Evolutionary conservation across 257 asterid species (phyloP), one percentile per base, ranked within the genome.

Genomic region (Ilex aquifolium): DNA sequence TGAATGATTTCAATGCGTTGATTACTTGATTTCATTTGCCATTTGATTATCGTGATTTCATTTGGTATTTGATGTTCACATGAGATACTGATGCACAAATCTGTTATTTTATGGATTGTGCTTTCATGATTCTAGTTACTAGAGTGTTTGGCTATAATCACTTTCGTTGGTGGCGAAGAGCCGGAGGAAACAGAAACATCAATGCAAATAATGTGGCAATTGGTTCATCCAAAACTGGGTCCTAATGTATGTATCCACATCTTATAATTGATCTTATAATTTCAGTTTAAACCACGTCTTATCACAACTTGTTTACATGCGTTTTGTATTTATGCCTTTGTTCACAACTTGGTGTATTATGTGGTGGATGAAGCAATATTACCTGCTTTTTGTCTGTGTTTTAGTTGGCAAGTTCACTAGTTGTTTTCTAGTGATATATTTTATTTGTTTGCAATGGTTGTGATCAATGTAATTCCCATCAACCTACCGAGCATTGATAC

Each of bases 81-180:
- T 6, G 5, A 36, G 56, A 77, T 54, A 21, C 27, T 44, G 42
- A 16, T 29, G 2, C 58, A n/a, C 49, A 55, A 21, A 31, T 31
- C 50, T 60, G 12, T 46, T 60, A 14, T 30, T 64, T 60, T 56
- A 31, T 61, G 68, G 61, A 44, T 62, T 7, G 31, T 49, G 12
- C 56, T 71, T 21, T 69, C 6, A 68, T 31, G 27, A 65, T 74
- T 53, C 13, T 84, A 93, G 99, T 74, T 93, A 74, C 78, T 93
- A 65, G 89, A 90, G 66, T 90, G 97, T 73, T 70, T 93, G 91
- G 95, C 95, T 64, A 67, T 90, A 40, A 76, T 87, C 68, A 85
- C 96, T 60, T 93, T 90, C 65, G 80, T 93, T 72, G 99, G 99
- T n/a, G 97, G 92, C 52, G 95, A 87, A 77, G 97, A 80, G 59